Percentiles rank a stretch among this genome's conserved stretches.
Conservation (phyloP, 2,329 filamentous ascomycete species). For the Botrytis medusae region DNA sequence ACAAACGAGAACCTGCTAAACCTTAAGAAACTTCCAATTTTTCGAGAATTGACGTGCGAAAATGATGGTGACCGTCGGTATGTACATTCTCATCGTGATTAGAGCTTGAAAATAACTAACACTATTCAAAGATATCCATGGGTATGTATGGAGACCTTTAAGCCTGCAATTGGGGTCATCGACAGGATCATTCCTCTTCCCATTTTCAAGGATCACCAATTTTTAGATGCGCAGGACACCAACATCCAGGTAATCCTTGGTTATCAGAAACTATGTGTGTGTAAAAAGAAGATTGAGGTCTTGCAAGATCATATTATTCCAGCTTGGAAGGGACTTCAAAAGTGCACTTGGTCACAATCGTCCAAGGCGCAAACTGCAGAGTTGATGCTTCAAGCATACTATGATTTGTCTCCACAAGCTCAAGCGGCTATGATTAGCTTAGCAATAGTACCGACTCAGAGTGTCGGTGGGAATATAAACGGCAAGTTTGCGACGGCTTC, state of each 20-base stretch:
- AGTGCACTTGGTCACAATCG: conserved; percentile 17
- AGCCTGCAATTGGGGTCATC: conserved; percentile 25
- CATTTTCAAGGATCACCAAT: conserved; percentile 26
- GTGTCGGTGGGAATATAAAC: conserved; percentile 23
- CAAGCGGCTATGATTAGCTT: conserved; percentile 26
- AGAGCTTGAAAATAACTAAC: neutral
- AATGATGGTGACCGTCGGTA: neutral
- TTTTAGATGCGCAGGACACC: conserved; percentile 24
- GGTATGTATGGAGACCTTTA: conserved; percentile 23
- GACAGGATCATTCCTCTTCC: conserved; percentile 26
- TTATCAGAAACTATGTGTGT: conserved; percentile 23
- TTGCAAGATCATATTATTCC: conserved; percentile 31
- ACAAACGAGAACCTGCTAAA: neutral
- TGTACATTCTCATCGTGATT: neutral
- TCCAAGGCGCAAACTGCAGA: conserved; percentile 28
- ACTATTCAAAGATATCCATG: conserved; percentile 18
- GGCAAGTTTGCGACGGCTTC: conserved; percentile 27
- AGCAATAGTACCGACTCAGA: conserved; percentile 29
- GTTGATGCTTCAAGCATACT: conserved; percentile 28
- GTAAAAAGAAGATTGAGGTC: conserved; percentile 15
- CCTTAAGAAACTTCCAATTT: conserved; percentile 12
- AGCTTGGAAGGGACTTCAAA: conserved; percentile 26
- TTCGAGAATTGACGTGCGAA: neutral
- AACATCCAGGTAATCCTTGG: conserved; percentile 18
- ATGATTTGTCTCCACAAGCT: conserved; percentile 13